phyloP scores from a whole-genome alignment of 2,329 filamentous ascomycete genomes.

The Chrysoporthe cubensis region DNA sequence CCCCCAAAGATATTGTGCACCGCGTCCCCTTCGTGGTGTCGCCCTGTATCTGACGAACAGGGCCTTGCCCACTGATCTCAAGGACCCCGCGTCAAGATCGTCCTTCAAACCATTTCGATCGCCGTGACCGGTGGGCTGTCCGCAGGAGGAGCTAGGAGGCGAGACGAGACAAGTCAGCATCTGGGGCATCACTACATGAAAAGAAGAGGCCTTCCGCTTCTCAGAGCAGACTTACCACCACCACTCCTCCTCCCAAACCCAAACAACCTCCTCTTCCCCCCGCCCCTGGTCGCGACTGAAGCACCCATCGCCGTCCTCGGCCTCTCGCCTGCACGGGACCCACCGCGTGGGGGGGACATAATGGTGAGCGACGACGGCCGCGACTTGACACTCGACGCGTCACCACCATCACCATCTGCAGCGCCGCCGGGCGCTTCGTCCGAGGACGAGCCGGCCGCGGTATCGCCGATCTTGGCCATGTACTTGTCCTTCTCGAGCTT shows the following conservation, averaged over 20 bases:
- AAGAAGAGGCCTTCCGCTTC: neutral
- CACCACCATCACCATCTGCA: neutral
- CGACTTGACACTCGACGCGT: neutral
- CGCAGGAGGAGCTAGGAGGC: neutral
- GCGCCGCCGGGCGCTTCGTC: neutral
- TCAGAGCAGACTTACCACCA: slow-evolving; percentile 7
- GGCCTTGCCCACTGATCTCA: too few species aligned
- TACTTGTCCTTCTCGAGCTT: slow-evolving; percentile 24
- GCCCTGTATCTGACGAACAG: too few species aligned
- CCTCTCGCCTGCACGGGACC: neutral
- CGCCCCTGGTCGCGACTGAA: neutral
- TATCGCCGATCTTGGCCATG: slow-evolving; percentile 2
- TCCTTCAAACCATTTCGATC: slow-evolving; percentile 27
- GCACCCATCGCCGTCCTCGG: neutral
- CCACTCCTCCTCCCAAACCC: slow-evolving; percentile 20
- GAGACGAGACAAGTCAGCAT: neutral
- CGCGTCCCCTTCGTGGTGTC: too few species aligned
- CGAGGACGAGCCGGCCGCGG: neutral
- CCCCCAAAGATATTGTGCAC: too few species aligned
- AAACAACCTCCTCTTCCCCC: slow-evolving; percentile 20
- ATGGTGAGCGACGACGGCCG: slow-evolving; percentile 13
- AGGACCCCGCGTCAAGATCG: neutral
- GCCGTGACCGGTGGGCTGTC: slow-evolving; percentile 22
- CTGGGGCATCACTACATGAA: neutral
- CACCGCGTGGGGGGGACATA: neutral